Evolutionary conservation across 345 rosid species (phyloP).

Genomic region (Rhodomyrtus tomentosa): DNA sequence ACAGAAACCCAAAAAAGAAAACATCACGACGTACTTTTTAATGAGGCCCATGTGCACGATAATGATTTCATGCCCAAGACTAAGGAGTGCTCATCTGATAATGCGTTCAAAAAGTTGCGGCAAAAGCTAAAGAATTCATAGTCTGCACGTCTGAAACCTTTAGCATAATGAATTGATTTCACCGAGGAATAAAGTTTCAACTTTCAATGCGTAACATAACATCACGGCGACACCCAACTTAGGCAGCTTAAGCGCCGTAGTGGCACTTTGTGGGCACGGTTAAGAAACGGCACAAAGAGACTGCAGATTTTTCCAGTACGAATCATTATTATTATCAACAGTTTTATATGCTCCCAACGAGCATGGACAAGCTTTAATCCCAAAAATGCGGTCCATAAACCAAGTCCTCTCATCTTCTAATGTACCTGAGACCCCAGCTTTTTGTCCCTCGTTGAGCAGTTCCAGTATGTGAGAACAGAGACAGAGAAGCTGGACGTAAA

Average conservation of each 20-base stretch:
- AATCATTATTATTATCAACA: background rate
- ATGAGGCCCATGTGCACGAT: constrained; percentile 3
- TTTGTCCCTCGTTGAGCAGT: background rate
- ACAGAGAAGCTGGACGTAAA: background rate
- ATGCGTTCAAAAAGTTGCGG: background rate
- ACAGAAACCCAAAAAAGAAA: background rate
- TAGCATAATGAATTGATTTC: background rate
- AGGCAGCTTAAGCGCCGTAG: background rate
- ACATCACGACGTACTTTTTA: background rate
- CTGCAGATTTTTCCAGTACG: background rate
- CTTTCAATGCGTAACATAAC: background rate
- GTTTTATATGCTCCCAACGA: background rate
- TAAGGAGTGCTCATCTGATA: background rate
- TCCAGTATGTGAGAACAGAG: background rate
- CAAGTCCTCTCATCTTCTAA: background rate
- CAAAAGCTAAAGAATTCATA: background rate
- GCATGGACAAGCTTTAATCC: background rate
- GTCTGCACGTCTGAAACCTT: background rate
- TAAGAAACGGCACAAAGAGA: background rate
- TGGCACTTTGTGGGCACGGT: background rate
- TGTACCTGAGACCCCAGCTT: background rate
- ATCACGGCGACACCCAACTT: background rate
- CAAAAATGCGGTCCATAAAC: background rate
- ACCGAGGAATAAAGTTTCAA: background rate
- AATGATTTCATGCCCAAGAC: constrained; percentile 8